Conservation (phyloP, 148 eudicot genomes). For the Arctostaphylos glauca region DNA sequence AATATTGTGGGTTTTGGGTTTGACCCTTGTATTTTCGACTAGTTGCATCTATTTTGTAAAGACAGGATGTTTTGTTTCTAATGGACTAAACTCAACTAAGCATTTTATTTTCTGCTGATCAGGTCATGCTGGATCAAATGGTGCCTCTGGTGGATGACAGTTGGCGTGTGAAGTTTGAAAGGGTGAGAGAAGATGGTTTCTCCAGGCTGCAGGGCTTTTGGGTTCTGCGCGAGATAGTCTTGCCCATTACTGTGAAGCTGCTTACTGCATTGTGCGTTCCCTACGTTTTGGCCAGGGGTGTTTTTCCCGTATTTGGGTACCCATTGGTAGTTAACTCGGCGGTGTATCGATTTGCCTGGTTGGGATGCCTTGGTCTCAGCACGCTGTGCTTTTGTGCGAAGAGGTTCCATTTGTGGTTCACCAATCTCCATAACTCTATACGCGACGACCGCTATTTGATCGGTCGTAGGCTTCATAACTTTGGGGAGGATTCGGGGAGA, state of each 20-base stretch:
- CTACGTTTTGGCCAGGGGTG: constrained; percentile 81
- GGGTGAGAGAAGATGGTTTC: constrained; percentile 91
- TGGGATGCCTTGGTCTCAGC: constrained; percentile 80
- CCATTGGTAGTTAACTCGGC: constrained; percentile 87
- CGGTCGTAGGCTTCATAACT: constrained; percentile 91
- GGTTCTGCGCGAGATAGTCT: constrained; percentile 86
- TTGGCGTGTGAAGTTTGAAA: constrained; percentile 87
- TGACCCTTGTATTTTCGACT: background rate
- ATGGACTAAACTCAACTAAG: background rate
- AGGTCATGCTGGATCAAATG: constrained; percentile 94
- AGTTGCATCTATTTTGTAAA: background rate
- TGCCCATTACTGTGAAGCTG: constrained; percentile 80
- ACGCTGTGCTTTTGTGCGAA: constrained; percentile 71
- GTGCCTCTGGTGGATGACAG: constrained; percentile 80
- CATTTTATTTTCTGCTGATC: constrained; percentile 16
- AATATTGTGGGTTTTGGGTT: background rate
- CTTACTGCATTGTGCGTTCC: constrained; percentile 95
- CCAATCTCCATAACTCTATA: constrained; percentile 91
- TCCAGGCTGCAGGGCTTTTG: constrained; percentile 85
- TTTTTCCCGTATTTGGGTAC: constrained; percentile 83
- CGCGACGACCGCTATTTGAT: constrained; percentile 91
- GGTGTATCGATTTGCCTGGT: constrained; percentile 89
- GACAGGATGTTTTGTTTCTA: background rate
- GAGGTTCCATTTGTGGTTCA: constrained; percentile 96
- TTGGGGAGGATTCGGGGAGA: constrained; percentile 46